Conservation (phyloP, 2,329 filamentous ascomycete genomes). For the Seiridium cupressi region DNA sequence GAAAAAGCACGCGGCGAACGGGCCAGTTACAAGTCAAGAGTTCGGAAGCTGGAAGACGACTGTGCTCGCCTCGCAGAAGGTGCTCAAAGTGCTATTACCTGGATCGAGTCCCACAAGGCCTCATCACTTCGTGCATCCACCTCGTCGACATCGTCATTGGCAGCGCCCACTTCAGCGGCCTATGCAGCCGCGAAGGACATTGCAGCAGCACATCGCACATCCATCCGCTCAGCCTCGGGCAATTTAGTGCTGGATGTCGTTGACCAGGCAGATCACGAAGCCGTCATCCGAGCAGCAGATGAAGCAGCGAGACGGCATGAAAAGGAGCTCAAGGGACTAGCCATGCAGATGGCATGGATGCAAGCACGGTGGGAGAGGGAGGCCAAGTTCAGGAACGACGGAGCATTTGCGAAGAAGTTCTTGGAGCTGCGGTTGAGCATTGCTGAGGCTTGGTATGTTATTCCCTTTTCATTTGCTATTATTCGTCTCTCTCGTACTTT, state of each 20-base stretch:
- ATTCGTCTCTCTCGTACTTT: not conserved
- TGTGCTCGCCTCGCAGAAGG: constrained; percentile 43
- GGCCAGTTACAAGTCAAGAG: constrained; percentile 51
- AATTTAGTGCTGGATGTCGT: constrained; percentile 51
- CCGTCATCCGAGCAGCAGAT: constrained; percentile 56
- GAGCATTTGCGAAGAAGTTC: constrained; percentile 84
- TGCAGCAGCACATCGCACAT: constrained; percentile 23
- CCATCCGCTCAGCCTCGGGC: constrained; percentile 30
- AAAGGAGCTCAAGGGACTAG: constrained; percentile 77
- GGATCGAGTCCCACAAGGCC: constrained; percentile 28
- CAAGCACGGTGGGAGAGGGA: constrained; percentile 79
- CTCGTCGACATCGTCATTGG: not conserved
- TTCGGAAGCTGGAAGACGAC: constrained; percentile 54
- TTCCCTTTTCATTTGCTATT: constrained; percentile 6
- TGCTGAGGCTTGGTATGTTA: constrained; percentile 83
- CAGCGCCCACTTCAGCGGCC: constrained; percentile 11
- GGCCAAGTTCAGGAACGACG: constrained; percentile 73
- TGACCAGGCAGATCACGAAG: constrained; percentile 33
- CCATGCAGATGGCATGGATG: constrained; percentile 89
- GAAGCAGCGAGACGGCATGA: constrained; percentile 67
- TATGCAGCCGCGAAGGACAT: constrained; percentile 20
- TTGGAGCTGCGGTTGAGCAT: constrained; percentile 77
- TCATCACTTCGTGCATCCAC: not conserved
- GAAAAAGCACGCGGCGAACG: constrained; percentile 68
- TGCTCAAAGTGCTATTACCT: constrained; percentile 34